A percentile compares a stretch with the other conserved stretches of the same genome.
Conservation (phyloP, 768 basidiomycete genomes). For the Cantharellus anzutake region DNA sequence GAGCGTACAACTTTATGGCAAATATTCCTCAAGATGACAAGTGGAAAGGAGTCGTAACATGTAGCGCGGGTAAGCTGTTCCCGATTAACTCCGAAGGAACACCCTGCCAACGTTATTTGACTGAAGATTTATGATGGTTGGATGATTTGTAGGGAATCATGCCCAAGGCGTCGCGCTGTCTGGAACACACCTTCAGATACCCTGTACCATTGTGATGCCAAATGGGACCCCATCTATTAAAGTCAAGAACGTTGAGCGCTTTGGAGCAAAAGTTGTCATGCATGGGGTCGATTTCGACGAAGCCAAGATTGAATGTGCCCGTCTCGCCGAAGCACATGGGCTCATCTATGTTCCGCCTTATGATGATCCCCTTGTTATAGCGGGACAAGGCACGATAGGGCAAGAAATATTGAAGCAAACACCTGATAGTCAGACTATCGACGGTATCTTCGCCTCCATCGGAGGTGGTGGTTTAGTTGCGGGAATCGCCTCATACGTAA, state of each 20-base stretch:
- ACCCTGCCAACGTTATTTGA: not conserved
- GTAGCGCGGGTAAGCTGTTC: conserved; percentile 71
- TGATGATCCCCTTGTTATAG: conserved; percentile 91
- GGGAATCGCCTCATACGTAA: conserved; percentile 85
- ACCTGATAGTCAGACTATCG: conserved; percentile 38
- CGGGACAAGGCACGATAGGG: conserved; percentile 89
- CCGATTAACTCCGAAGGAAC: conserved; percentile 13
- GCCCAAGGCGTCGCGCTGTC: conserved; percentile 97
- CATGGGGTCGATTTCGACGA: conserved; percentile 89
- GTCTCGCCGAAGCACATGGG: conserved; percentile 55
- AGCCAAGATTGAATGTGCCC: conserved; percentile 84
- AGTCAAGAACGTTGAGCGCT: conserved; percentile 80
- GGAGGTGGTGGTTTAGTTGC: conserved; percentile 87
- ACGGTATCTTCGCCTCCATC: conserved; percentile 76
- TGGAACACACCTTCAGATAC: conserved; percentile 68
- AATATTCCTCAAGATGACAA: conserved; percentile 69
- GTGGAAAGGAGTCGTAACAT: conserved; percentile 96
- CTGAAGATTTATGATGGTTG: not conserved
- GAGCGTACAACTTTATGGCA: conserved; percentile 98
- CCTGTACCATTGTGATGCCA: conserved; percentile 99
- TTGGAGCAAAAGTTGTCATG: conserved; percentile 88
- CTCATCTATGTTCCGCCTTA: conserved; percentile 91
- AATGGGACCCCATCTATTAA: conserved; percentile 90
- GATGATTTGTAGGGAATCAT: conserved; percentile 58
- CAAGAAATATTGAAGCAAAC: conserved; percentile 90